These are phyloP conservation scores for Fusarium musae DNA, from an alignment of 2,329 filamentous ascomycete genomes.

Conservation along the genomic window DNA sequence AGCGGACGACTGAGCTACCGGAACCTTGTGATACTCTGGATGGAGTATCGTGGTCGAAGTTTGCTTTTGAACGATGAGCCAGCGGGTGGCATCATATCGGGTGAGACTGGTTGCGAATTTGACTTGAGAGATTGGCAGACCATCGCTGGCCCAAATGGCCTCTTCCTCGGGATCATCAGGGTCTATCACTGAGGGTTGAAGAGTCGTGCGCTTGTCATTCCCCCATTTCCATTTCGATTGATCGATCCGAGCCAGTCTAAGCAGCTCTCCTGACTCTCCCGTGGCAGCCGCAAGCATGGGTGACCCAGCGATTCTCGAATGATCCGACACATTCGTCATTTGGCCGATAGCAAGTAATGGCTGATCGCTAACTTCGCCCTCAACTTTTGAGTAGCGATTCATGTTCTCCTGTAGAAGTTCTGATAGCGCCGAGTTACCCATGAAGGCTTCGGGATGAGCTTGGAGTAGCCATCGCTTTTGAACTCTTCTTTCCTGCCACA, in stretches of 20 bases:
- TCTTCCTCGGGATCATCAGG: constrained; percentile 57
- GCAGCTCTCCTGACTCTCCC: constrained; percentile 67
- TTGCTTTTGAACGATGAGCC: constrained; percentile 65
- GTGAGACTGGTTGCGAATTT: constrained; percentile 58
- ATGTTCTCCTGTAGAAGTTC: constrained; percentile 53
- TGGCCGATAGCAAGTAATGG: constrained; percentile 67
- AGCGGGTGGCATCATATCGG: constrained; percentile 55
- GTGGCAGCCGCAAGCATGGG: constrained; percentile 59
- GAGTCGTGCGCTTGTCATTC: constrained; percentile 54
- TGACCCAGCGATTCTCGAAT: constrained; percentile 40
- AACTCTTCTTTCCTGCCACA: constrained; percentile 47
- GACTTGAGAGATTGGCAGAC: constrained; percentile 61
- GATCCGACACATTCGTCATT: constrained; percentile 55
- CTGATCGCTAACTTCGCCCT: constrained; percentile 37
- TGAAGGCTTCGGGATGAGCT: constrained; percentile 61
- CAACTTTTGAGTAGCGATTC: constrained; percentile 44
- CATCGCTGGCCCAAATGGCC: constrained; percentile 65
- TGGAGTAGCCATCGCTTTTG: constrained; percentile 64
- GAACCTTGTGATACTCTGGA: constrained; percentile 59
- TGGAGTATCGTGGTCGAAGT: constrained; percentile 63
- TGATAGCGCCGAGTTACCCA: constrained; percentile 50
- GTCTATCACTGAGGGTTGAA: constrained; percentile 60
- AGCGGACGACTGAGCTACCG: constrained; percentile 43
- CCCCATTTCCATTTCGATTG: constrained; percentile 67
- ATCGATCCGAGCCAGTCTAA: constrained; percentile 65